A percentile compares a stretch with the other conserved stretches of the same genome.
Evolutionary conservation across 176 grass and related monocot genomes (phyloP).

Genomic region (Miscanthus lutarioriparius): DNA sequence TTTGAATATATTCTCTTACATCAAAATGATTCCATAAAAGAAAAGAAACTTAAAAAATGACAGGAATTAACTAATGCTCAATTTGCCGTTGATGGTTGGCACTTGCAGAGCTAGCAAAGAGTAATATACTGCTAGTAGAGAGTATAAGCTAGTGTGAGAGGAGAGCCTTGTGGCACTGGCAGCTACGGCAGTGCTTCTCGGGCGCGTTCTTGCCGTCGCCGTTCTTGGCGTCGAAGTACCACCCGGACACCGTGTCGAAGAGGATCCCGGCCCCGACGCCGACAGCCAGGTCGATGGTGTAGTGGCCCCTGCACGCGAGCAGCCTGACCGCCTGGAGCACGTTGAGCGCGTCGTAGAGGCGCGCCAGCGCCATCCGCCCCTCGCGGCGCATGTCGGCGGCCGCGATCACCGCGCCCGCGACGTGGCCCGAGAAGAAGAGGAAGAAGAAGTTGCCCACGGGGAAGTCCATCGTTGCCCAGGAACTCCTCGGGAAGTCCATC

Average conservation of each 20-base stretch:
- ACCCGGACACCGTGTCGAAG: slow-evolving; percentile 68
- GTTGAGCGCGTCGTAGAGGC: slow-evolving; percentile 75
- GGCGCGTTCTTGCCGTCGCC: background rate
- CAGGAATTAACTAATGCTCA: slow-evolving; percentile 18
- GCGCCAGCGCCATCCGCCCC: slow-evolving; percentile 51
- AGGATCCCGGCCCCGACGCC: slow-evolving; percentile 75
- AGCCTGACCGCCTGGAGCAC: slow-evolving; percentile 68
- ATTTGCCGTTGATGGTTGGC: background rate
- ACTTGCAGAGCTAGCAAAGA: background rate
- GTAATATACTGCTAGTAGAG: too few species aligned
- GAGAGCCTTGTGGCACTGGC: slow-evolving; percentile 41
- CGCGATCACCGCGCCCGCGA: slow-evolving; percentile 79
- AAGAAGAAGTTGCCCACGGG: slow-evolving; percentile 97
- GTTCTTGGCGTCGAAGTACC: slow-evolving; percentile 62
- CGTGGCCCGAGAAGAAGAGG: slow-evolving; percentile 95
- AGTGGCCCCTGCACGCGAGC: slow-evolving; percentile 88
- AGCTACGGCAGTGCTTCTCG: slow-evolving; percentile 45
- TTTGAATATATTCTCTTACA: slow-evolving; percentile 12
- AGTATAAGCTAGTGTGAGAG: slow-evolving; percentile 37
- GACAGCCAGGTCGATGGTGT: slow-evolving; percentile 89
- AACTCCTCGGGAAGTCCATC: too few species aligned
- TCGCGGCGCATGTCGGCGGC: slow-evolving; percentile 80
- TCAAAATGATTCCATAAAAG: background rate
- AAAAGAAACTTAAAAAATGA: background rate
- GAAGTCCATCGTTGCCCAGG: slow-evolving; percentile 82